Evolutionary conservation across 2,329 filamentous ascomycete species (phyloP), one percentile per base, ranked within the genome.

Genomic region (Epichloe glyceriae): DNA sequence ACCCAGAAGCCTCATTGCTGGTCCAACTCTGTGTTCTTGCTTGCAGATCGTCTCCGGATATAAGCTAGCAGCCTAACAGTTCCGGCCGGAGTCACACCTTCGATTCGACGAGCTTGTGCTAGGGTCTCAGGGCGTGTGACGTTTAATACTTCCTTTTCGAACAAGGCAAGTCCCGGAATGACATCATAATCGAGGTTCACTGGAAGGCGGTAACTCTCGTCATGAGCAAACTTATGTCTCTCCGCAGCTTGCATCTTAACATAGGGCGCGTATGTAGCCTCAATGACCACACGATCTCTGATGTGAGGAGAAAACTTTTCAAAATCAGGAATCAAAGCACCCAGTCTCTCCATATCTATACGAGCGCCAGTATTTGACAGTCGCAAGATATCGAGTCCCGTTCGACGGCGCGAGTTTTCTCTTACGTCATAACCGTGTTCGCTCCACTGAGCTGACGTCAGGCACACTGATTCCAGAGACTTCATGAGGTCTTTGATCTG

Each of bases 251-350:
- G 89, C 59, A 82, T 79, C 44, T 74, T 76, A 38, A 95, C 82
- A 64, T 95, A 95, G 0, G 91, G 91, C 1, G 86, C 88, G 64
- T 98, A 98, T 3, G 79, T 74, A 14, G 85, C 85, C 66, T 96
- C 88, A 58, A 96, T 86, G 41, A 78, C 75, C 7, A 96, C 84
- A 42, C 91, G 80, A 49, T 73, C 70, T 55, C 77, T 78, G 51
- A 95, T 78, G 33, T 74, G 74, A 0, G 72, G 60, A 0, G 79
- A 62, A 66, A 78, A 88, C 6, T 63, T 65, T 52, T 58, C 62
- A 53, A 84, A 74, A 22, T 68, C 73, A 4, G 76, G 84, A 5
- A 94, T 69, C 19, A 78, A 62, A 0, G 70, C 62, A 5, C 73
- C 67, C 5, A 95, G 72, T 3, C 75, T 70, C 7, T 78, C 70